Conservation (phyloP, 257 asterid species). For the Nemophila menziesii region DNA sequence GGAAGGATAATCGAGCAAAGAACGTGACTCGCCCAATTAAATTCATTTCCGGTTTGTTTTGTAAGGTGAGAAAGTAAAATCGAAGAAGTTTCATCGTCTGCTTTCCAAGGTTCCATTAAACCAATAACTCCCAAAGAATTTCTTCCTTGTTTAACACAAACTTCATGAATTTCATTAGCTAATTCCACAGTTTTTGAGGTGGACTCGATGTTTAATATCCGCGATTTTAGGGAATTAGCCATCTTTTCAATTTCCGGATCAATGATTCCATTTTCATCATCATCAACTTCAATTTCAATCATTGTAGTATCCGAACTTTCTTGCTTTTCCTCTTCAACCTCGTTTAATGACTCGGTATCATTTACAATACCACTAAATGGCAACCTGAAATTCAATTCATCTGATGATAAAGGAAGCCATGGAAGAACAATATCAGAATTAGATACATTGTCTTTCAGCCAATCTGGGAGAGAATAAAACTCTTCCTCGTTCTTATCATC, state of each 20-base stretch:
- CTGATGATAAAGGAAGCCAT: slow-evolving; percentile 54
- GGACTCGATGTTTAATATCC: slow-evolving; percentile 25
- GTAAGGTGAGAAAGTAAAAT: slow-evolving; percentile 37
- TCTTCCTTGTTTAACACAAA: slow-evolving; percentile 23
- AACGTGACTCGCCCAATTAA: slow-evolving; percentile 46
- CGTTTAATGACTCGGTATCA: slow-evolving; percentile 16
- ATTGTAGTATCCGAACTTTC: slow-evolving; percentile 26
- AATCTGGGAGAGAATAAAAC: slow-evolving; percentile 42
- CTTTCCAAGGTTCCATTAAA: slow-evolving; percentile 58
- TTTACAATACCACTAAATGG: slow-evolving; percentile 17
- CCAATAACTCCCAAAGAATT: slow-evolving; percentile 29
- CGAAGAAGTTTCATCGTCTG: slow-evolving; percentile 54
- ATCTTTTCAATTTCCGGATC: slow-evolving; percentile 24
- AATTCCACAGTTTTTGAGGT: slow-evolving; percentile 30
- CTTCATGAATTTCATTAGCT: slow-evolving; percentile 31
- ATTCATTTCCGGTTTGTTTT: slow-evolving; percentile 26
- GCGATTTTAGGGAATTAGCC: slow-evolving; percentile 25
- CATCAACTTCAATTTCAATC: slow-evolving; percentile 19
- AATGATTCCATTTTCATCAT: slow-evolving; percentile 17
- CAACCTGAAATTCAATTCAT: slow-evolving; percentile 18
- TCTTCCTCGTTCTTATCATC: slow-evolving; percentile 37
- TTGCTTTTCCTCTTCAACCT: slow-evolving; percentile 19
- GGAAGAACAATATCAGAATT: slow-evolving; percentile 33
- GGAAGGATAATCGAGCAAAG: slow-evolving; percentile 66
- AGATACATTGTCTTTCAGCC: slow-evolving; percentile 36